Evolutionary conservation across 2,329 filamentous ascomycete species (phyloP).

Genomic region (Stemphylium beticola): DNA sequence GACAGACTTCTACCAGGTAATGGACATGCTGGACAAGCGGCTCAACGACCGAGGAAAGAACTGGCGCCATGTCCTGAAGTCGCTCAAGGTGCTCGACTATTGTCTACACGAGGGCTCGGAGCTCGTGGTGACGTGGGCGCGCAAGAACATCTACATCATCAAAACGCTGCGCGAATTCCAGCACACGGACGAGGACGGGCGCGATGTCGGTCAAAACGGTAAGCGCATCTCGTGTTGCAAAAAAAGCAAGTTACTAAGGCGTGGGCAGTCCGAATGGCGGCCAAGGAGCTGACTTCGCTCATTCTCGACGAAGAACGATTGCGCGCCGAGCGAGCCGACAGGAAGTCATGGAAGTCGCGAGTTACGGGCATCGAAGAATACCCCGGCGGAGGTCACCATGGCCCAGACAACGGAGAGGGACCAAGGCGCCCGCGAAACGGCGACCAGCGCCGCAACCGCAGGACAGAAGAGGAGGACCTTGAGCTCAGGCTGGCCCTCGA

Average conservation of each 20-base stretch:
- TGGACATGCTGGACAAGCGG: slow-evolving; percentile 99
- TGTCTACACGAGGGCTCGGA: slow-evolving; percentile 97
- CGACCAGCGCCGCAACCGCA: slow-evolving; percentile 50
- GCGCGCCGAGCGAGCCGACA: slow-evolving; percentile 85
- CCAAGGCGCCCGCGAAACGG: slow-evolving; percentile 49
- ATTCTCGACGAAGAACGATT: slow-evolving; percentile 93
- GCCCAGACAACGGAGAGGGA: slow-evolving; percentile 45
- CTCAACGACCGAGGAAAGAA: slow-evolving; percentile 99
- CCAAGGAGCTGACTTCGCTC: slow-evolving; percentile 91
- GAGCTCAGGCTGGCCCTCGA: slow-evolving; percentile 92
- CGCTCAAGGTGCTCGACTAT: slow-evolving; percentile 96
- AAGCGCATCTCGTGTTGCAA: slow-evolving; percentile 41
- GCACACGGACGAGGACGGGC: slow-evolving; percentile 93
- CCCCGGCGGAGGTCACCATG: slow-evolving; percentile 50
- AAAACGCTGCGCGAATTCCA: slow-evolving; percentile 97
- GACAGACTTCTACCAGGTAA: slow-evolving; percentile 98
- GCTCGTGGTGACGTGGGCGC: slow-evolving; percentile 94
- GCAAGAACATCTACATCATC: slow-evolving; percentile 98
- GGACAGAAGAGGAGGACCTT: slow-evolving; percentile 80
- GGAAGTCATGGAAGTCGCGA: slow-evolving; percentile 95
- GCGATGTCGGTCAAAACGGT: slow-evolving; percentile 97
- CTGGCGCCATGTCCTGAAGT: slow-evolving; percentile 97
- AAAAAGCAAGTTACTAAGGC: slow-evolving; percentile 21
- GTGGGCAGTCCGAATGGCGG: slow-evolving; percentile 81
- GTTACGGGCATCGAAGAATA: slow-evolving; percentile 92